Base-by-base conservation (phyloP, 768 basidiomycete species). In the Kwoniella sp. region DNA sequence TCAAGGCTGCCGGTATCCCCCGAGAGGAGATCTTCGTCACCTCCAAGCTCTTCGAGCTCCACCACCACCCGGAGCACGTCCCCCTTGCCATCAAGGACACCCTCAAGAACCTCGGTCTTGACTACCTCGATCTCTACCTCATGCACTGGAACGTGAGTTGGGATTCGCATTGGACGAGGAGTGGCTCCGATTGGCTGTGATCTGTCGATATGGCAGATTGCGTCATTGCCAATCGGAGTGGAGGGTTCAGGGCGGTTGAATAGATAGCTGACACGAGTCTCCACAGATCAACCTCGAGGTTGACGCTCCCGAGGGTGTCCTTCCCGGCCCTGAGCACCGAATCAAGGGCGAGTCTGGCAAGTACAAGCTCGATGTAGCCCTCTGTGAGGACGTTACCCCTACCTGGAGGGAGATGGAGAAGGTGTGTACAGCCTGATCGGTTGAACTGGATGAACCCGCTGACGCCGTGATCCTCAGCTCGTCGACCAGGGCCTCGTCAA, bases 361-460 rank as follows among this genome's bases (percentile, higher is more conserved):
- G 9, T 75, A 76, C 46, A 69, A 77, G 67, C 53, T 84, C 50
- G 79, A 83, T 27, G 60, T 59, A 27, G 47, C 47, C 28, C 57
- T 59, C 28, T 38, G 36, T 26, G 52, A 59, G 10, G 47, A 59
- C 41, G 57, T 59, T 36, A 37, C 52, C 42, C 57, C 57, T 23
- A 92, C 90, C 20, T 93, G 88, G 88, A 67, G 74, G 34, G 87
- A 81, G 19, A 81, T 93, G 83, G 90, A 93, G 74, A 79, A 84
- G 70, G 74, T 86, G 74, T 26, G 50, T 28, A 15, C 7, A 19
- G 9, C 9, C 27, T 10, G 15, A 4, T 28, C 15, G 14, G 3
- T 5, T 15, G 22, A 37, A 34, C 8, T 22, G 22, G 11, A 3
- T 5, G 23, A 25, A 34, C 47, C 39, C 22, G 17, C 45, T 9